Conservation (phyloP, 768 basidiomycete genomes). For the Pluteus cervinus region DNA sequence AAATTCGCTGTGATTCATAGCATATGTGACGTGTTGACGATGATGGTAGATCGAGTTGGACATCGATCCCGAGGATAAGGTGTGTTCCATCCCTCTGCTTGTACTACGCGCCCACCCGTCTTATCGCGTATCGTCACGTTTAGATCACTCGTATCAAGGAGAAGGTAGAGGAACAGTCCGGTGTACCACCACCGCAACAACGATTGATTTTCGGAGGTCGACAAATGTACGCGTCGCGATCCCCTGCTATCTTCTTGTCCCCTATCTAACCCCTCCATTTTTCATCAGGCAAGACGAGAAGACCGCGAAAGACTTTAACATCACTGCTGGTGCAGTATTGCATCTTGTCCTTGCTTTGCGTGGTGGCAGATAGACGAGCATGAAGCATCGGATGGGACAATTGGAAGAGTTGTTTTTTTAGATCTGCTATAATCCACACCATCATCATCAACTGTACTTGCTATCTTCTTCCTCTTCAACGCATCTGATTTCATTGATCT, state of each 20-base stretch:
- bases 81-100: conserved; percentile 20
- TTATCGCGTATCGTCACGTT: conserved; percentile 5
- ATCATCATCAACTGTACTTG: too few relatives aligned
- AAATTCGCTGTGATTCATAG: conserved; percentile 10
- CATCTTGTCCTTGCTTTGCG: conserved; percentile 95
- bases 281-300: conserved; percentile 83
- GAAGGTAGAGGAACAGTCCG: conserved; percentile 97
- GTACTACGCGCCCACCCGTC: too few relatives aligned
- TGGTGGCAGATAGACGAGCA: conserved; percentile 81
- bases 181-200: conserved; percentile 95
- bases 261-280: conserved; percentile 3
- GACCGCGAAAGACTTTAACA: conserved; percentile 77
- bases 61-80: conserved; percentile 87
- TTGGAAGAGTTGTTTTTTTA: too few relatives aligned
- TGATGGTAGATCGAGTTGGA: conserved; percentile 81
- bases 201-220: conserved; percentile 89
- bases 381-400: too few relatives aligned
- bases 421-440: too few relatives aligned
- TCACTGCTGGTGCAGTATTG: conserved; percentile 79
- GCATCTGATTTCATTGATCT: too few relatives aligned
- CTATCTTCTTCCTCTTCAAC: too few relatives aligned
- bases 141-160: conserved; percentile 95
- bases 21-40: conserved; percentile 7
- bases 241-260: neutral
- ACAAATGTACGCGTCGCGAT: conserved; percentile 65